These are phyloP conservation scores for Exophiala viscosa DNA, from an alignment of 2,329 filamentous ascomycete species.

Conservation along the genomic window DNA sequence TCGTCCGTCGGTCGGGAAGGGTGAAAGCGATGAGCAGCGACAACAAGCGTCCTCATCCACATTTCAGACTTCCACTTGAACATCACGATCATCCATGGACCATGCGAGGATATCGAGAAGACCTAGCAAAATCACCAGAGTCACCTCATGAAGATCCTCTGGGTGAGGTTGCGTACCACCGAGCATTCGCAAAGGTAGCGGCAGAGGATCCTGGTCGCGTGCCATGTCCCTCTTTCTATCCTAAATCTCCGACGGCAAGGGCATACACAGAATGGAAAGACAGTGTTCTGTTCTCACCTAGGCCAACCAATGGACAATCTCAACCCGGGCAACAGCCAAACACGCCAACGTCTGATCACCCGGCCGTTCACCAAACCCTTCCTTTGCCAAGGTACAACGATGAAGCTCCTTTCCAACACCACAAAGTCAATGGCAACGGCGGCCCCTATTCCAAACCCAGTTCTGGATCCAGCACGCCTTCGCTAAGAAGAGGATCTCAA, in stretches of 20 bases:
- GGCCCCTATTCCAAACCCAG: background rate
- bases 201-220: constrained; percentile 11
- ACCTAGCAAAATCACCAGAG: constrained; percentile 10
- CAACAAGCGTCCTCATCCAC: background rate
- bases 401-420: background rate
- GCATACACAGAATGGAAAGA: constrained; percentile 18
- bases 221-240: constrained; percentile 23
- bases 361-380: constrained; percentile 1
- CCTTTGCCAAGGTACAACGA: constrained; percentile 7
- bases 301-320: background rate
- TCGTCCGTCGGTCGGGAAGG: background rate
- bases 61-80: background rate
- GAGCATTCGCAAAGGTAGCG: constrained; percentile 18
- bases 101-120: constrained; percentile 20
- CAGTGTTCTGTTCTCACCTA: constrained; percentile 11
- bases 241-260: constrained; percentile 23
- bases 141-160: constrained; percentile 20
- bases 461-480: background rate
- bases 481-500: background rate
- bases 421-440: background rate
- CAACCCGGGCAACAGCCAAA: background rate
- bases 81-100: constrained; percentile 13
- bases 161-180: constrained; percentile 26
- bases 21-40: background rate
- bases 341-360: background rate